Percentiles rank a stretch among this genome's conserved stretches.
These are phyloP conservation scores for Zymoseptoria passerinii DNA, from an alignment of 2,329 filamentous ascomycete species.

Conservation along the genomic window DNA sequence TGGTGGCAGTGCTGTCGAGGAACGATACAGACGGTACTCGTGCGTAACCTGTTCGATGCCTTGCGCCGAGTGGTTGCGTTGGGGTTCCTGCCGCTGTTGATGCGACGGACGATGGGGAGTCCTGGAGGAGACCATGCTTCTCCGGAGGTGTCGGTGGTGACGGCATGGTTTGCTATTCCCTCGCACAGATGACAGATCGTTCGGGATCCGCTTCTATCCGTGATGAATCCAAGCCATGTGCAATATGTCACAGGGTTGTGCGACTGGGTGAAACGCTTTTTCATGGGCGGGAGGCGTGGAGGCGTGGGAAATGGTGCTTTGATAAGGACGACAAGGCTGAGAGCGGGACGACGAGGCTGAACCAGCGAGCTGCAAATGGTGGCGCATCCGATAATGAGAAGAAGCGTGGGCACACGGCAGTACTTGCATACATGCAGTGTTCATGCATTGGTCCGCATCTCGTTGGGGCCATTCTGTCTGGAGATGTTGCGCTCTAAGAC, in stretches of 20 bases:
- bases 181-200: conserved; percentile 3
- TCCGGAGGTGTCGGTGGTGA: conserved; percentile 6
- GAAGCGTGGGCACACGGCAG: not conserved
- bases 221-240: not conserved
- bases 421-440: not conserved
- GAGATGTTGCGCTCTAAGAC: not conserved
- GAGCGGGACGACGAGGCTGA: not conserved
- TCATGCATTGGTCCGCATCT: not conserved
- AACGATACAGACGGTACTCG: conserved; percentile 31
- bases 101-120: conserved; percentile 1
- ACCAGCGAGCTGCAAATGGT: not conserved
- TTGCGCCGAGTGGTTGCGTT: conserved; percentile 7
- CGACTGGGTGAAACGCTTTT: not conserved
- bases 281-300: not conserved
- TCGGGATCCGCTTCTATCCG: conserved; percentile 6
- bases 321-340: not conserved
- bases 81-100: conserved; percentile 1
- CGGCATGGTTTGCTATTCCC: conserved; percentile 10
- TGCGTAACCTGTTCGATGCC: conserved; percentile 30
- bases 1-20: conserved; percentile 21
- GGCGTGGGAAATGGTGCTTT: not conserved
- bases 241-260: not conserved
- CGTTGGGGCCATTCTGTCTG: not conserved
- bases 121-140: conserved; percentile 12
- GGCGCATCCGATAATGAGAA: not conserved